Evolutionary conservation across 2,329 filamentous ascomycete species (phyloP), one percentile per base, ranked within the genome.

Genomic region (Phoma sp.): DNA sequence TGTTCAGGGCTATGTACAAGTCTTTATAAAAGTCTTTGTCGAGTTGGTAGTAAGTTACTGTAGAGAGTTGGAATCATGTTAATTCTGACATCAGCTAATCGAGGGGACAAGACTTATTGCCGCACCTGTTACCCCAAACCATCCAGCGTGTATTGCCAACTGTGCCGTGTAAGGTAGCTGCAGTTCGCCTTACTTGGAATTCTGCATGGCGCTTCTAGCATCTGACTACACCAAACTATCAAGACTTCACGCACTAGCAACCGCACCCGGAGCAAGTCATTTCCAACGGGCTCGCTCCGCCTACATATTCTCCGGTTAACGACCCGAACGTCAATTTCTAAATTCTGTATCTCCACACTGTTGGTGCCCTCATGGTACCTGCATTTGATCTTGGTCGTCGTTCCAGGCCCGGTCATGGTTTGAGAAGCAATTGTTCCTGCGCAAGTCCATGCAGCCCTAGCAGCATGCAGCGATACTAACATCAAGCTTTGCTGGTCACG

Each of bases 121-220:
- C n/a, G n/a, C 28, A 29, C 6, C 28, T 29, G 6, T 29, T 11
- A 12, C 12, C 5, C 4, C 9, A 4, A 14, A 7, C 10, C 12
- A 29, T 12, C 23, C 23, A 12, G 28, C 2, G 14, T 7, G n/a
- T n/a, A n/a, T n/a, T n/a, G n/a, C n/a, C n/a, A n/a, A n/a, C n/a
- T n/a, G n/a, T n/a, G n/a, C n/a, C n/a, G n/a, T n/a, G n/a, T n/a
- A n/a, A n/a, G n/a, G n/a, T n/a, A n/a, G n/a, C n/a, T n/a, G n/a
- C n/a, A n/a, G n/a, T n/a, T n/a, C n/a, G n/a, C n/a, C n/a, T n/a
- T 23, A 37, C 17, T 9, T 42, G 37, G 42, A 23, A 42, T 33
- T 18, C 25, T 53, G 43, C 51, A 48, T 34, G 51, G 51, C 51
- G 43, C 17, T 26, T 33, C 39, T 38, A 42, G 32, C 33, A 20